These are phyloP conservation scores for Pontederia paniculata DNA, from an alignment of 176 grass and related monocot genomes.

Conservation along the genomic window DNA sequence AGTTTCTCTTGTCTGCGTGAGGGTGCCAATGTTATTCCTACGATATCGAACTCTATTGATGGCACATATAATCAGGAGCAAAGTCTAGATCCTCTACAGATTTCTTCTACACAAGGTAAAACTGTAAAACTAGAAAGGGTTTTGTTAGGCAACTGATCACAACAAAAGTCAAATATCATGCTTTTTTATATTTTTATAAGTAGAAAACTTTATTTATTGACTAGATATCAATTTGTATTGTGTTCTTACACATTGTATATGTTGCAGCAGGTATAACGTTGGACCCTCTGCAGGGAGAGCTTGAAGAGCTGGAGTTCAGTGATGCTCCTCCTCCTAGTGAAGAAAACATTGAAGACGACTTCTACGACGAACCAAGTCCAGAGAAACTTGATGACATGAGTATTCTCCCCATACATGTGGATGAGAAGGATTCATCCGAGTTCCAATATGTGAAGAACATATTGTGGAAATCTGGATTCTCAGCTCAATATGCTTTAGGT, in stretches of 20 bases:
- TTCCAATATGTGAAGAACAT: slow-evolving; percentile 75
- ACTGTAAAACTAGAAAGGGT: too few species aligned
- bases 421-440: slow-evolving; percentile 66
- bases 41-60: slow-evolving; percentile 22
- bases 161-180: too few species aligned
- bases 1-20: slow-evolving; percentile 18
- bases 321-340: background rate
- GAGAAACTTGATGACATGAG: slow-evolving; percentile 14
- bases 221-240: too few species aligned
- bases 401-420: slow-evolving; percentile 36
- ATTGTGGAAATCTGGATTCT: slow-evolving; percentile 73
- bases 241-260: too few species aligned
- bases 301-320: slow-evolving; percentile 34
- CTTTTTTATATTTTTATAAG: too few species aligned
- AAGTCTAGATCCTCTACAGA: slow-evolving; percentile 12
- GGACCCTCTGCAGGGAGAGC: slow-evolving; percentile 16
- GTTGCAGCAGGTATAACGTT: too few species aligned
- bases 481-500: slow-evolving; percentile 17
- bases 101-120: slow-evolving; percentile 21
- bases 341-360: background rate
- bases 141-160: too few species aligned
- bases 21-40: slow-evolving; percentile 24
- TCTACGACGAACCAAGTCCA: background rate
- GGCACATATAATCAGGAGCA: slow-evolving; percentile 25
- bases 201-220: too few species aligned